Evolutionary conservation across 352 stramenopile genomes (phyloP).

Genomic region (Phytophthora hibernalis): DNA sequence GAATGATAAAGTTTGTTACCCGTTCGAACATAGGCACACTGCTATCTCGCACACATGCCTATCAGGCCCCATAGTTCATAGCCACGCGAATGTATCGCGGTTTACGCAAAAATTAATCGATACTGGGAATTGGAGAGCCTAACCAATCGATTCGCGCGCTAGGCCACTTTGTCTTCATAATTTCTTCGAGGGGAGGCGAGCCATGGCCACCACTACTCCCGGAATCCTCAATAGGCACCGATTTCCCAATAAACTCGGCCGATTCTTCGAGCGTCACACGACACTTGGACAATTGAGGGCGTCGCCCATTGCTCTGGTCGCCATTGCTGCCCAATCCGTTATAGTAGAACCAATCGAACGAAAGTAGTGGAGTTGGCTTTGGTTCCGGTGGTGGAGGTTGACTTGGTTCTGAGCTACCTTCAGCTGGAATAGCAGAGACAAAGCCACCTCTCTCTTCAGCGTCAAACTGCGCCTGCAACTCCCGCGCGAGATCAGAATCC

Average conservation of each 20-base stretch:
- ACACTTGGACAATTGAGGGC: conserved; percentile 56
- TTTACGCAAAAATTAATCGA: conserved; percentile 47
- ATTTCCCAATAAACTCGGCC: conserved; percentile 70
- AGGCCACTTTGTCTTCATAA: conserved; percentile 82
- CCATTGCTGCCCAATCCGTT: conserved; percentile 33
- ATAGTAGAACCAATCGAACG: conserved; percentile 52
- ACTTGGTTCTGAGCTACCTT: not conserved
- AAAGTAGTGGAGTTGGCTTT: conserved; percentile 5
- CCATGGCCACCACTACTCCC: conserved; percentile 52
- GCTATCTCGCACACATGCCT: not conserved
- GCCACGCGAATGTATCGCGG: not conserved
- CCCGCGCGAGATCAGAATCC: conserved; percentile 74
- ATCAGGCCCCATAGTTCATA: too few species aligned
- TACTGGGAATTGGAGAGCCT: conserved; percentile 43
- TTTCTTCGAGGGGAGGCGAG: conserved; percentile 70
- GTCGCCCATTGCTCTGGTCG: not conserved
- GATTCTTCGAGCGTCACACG: conserved; percentile 42
- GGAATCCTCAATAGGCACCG: conserved; percentile 61
- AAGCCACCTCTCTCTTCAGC: conserved; percentile 41
- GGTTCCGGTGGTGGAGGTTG: not conserved
- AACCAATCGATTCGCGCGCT: conserved; percentile 60
- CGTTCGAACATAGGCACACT: not conserved
- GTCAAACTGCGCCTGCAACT: conserved; percentile 82
- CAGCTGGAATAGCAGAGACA: not conserved
- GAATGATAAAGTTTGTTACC: too few species aligned